phyloP scores from a whole-genome alignment of 2,329 filamentous ascomycete genomes.

The Beauveria australis region DNA sequence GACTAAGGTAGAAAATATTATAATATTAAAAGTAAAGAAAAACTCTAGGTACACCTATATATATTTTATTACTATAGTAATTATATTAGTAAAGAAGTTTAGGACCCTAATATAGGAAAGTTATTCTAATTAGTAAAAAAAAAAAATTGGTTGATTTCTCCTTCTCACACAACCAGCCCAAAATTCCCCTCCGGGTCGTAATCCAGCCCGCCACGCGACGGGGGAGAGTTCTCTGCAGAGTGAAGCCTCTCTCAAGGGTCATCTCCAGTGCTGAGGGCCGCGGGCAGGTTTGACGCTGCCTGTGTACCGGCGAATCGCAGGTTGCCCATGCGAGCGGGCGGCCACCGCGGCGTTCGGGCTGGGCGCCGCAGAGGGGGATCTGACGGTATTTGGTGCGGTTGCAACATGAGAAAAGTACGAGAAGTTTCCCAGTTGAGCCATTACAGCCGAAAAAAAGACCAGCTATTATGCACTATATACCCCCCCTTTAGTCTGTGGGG shows the following conservation, averaged over 20 bases:
- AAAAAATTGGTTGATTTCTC: conserved; percentile 41
- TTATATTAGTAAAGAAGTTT: neutral
- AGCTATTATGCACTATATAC: conserved; percentile 19
- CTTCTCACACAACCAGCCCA: conserved; percentile 49
- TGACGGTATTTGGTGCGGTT: conserved; percentile 45
- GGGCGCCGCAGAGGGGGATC: conserved; percentile 52
- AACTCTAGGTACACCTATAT: accelerated
- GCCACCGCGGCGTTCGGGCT: conserved; percentile 61
- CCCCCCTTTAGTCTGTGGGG: accelerated
- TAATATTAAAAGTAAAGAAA: accelerated
- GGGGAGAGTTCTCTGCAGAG: conserved; percentile 65
- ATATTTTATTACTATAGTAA: too few species aligned
- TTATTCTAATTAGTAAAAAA: neutral
- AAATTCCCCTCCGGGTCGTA: conserved; percentile 51
- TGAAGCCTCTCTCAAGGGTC: conserved; percentile 63
- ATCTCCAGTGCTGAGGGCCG: conserved; percentile 60
- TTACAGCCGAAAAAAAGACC: conserved; percentile 42
- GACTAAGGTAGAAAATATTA: too few species aligned
- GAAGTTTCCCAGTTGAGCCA: conserved; percentile 54
- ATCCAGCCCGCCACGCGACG: conserved; percentile 64
- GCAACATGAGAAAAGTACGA: conserved; percentile 40
- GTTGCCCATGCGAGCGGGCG: conserved; percentile 59
- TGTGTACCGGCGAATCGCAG: conserved; percentile 46
- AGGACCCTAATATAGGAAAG: too few species aligned
- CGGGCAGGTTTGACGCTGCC: conserved; percentile 27